Conservation (phyloP, 257 asterid genomes). For the Verbena officinalis region DNA sequence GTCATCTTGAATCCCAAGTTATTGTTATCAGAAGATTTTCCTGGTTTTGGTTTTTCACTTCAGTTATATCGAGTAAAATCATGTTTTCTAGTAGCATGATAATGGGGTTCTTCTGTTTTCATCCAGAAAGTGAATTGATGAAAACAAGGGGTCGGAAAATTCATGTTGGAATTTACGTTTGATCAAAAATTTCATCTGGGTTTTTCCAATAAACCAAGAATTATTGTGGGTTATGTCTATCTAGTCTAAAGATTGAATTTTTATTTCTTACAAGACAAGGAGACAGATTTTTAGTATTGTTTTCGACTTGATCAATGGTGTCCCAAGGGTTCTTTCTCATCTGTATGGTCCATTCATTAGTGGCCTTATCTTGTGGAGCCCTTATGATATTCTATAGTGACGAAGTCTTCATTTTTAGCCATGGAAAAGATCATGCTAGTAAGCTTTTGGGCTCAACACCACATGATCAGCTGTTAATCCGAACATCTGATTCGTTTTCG, state of each 20-base stretch:
- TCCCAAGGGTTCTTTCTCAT: conserved; percentile 54
- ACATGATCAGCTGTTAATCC: conserved; percentile 65
- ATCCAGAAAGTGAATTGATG: background rate
- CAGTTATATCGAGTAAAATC: background rate
- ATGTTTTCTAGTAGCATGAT: background rate
- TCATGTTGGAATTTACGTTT: background rate
- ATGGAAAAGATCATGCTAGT: conserved; percentile 63
- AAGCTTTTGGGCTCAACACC: conserved; percentile 66
- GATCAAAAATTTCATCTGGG: background rate
- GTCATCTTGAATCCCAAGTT: background rate
- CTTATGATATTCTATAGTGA: conserved; percentile 61
- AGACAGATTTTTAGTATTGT: background rate
- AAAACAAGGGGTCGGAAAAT: background rate
- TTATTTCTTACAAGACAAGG: background rate
- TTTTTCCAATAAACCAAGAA: conserved; percentile 7
- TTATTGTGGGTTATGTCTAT: background rate
- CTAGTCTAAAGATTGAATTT: background rate
- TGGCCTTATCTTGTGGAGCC: conserved; percentile 67
- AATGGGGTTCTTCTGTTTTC: conserved; percentile 4
- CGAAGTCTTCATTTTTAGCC: conserved; percentile 58
- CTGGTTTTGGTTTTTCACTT: background rate
- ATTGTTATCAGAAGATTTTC: background rate
- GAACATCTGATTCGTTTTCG: conserved; percentile 69
- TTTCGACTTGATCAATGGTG: conserved; percentile 34
- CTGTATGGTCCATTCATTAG: conserved; percentile 56